Evolutionary conservation across 805 yeast genomes (phyloP).

Genomic region (Metschnikowia kofuensis): DNA sequence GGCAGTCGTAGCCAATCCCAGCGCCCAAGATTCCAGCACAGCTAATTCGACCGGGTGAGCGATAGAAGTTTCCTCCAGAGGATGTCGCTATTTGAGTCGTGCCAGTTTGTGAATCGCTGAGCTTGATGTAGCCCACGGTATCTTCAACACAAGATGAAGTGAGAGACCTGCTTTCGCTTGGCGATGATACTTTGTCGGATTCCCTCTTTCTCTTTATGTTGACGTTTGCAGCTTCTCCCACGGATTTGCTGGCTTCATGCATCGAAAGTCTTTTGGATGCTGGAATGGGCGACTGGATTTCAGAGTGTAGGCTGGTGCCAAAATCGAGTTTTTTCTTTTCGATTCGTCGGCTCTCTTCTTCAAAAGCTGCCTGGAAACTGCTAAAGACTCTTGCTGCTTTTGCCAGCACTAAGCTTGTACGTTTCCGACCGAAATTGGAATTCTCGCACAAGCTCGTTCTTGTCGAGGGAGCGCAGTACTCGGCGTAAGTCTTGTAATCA

Average conservation of each 20-base stretch:
- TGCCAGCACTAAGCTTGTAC: no score
- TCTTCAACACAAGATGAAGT: slow-evolving; percentile 26
- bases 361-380: no score
- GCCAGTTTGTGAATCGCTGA: background rate
- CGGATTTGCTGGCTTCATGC: no score
- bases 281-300: no score
- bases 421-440: no score
- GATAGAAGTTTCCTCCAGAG: slow-evolving; percentile 55
- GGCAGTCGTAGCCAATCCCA: slow-evolving; percentile 29
- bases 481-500: slow-evolving; percentile 3
- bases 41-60: slow-evolving; percentile 49
- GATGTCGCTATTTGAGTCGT: slow-evolving; percentile 32
- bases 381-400: no score
- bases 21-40: slow-evolving; percentile 53
- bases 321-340: no score
- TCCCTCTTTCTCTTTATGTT: background rate
- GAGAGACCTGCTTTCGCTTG: no score
- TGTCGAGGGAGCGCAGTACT: background rate
- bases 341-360: no score
- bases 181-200: background rate
- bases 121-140: slow-evolving; percentile 43
- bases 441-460: background rate
- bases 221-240: no score
- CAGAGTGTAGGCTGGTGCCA: no score
- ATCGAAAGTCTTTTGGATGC: no score